phyloP scores from a whole-genome alignment of 2,329 filamentous ascomycete genomes.

The Fusarium acutatum region DNA sequence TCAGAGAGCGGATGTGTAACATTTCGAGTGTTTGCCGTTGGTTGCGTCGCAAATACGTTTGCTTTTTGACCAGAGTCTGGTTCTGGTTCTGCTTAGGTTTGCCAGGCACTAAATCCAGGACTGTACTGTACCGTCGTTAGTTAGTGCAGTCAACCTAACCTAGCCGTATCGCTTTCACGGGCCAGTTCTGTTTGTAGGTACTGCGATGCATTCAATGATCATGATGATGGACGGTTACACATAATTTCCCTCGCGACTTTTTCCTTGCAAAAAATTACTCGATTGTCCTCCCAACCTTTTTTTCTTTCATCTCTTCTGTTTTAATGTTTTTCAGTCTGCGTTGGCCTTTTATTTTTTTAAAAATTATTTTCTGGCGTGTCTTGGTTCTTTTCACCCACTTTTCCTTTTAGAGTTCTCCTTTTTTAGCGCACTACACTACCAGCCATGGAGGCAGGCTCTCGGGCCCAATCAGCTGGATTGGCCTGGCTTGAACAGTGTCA shows the following conservation, averaged over 20 bases:
- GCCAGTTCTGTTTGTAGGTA: neutral
- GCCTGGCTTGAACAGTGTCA: neutral
- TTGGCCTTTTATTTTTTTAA: neutral
- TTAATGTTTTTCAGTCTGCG: neutral
- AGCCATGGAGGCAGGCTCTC: neutral
- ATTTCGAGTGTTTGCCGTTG: neutral
- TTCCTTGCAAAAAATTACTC: neutral
- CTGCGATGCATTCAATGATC: neutral
- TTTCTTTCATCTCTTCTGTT: neutral
- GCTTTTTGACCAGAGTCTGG: neutral
- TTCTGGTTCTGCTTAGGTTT: neutral
- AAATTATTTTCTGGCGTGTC: neutral
- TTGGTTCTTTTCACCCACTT: neutral
- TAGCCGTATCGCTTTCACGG: neutral
- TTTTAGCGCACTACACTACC: neutral
- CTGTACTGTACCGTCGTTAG: neutral
- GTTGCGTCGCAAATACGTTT: neutral
- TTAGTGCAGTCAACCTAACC: neutral
- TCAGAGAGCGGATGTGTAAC: slow-evolving; percentile 8
- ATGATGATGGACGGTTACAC: neutral
- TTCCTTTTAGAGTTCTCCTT: neutral
- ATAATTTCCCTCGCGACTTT: neutral
- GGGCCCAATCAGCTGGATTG: neutral
- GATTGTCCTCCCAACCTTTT: neutral
- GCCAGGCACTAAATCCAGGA: neutral